These are phyloP conservation scores for Cystobasidium ongulense DNA, from an alignment of 768 basidiomycete genomes.

Conservation along the genomic window DNA sequence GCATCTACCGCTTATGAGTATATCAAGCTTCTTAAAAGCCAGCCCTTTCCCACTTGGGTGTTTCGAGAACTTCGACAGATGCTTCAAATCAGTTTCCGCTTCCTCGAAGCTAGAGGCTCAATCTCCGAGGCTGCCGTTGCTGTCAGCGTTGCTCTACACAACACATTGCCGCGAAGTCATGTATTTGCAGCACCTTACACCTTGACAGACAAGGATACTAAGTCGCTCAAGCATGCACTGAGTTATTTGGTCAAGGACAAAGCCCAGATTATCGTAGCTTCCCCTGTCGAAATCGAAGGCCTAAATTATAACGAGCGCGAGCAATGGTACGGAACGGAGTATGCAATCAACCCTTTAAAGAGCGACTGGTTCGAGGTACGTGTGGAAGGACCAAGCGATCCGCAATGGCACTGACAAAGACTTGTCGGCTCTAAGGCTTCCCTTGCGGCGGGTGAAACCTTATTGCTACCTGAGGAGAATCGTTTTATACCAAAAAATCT, in stretches of 20 bases:
- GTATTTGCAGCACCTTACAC: not conserved
- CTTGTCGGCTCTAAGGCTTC: not conserved
- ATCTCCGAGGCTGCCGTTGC: slow-evolving; percentile 71
- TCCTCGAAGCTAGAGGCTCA: slow-evolving; percentile 52
- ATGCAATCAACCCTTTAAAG: slow-evolving; percentile 51
- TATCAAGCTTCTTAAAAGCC: slow-evolving; percentile 46
- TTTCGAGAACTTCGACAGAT: slow-evolving; percentile 68
- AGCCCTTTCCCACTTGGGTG: slow-evolving; percentile 50
- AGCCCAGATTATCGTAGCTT: not conserved
- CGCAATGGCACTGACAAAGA: not conserved
- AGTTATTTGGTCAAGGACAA: not conserved
- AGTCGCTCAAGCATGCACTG: not conserved
- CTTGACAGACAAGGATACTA: not conserved
- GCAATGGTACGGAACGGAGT: slow-evolving; percentile 82
- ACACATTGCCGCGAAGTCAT: not conserved
- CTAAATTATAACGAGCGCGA: slow-evolving; percentile 52
- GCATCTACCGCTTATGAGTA: slow-evolving; percentile 71
- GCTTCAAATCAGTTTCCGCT: slow-evolving; percentile 50
- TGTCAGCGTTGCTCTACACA: slow-evolving; percentile 47
- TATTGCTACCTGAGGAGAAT: slow-evolving; percentile 72
- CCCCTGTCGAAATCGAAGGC: not conserved
- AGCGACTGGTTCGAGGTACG: slow-evolving; percentile 51
- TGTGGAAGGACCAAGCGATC: not conserved
- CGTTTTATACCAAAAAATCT: slow-evolving; percentile 79
- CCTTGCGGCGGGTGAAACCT: slow-evolving; percentile 45